Percentiles rank a stretch among this genome's conserved stretches.
Conservation (phyloP, 2,329 filamentous ascomycete species). For the Uncinocarpus reesii region DNA sequence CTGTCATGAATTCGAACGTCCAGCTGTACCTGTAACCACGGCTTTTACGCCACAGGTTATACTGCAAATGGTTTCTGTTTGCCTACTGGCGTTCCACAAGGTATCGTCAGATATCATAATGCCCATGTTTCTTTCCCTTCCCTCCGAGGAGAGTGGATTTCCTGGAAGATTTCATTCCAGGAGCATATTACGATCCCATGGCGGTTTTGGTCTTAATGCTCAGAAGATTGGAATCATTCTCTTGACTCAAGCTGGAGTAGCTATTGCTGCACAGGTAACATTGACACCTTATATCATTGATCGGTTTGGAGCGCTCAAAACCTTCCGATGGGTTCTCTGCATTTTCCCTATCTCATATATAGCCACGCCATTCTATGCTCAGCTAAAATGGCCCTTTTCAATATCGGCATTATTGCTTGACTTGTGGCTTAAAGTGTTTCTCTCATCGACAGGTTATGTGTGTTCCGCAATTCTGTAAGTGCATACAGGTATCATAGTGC, state of each 20-base stretch:
- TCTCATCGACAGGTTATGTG: slow-evolving; percentile 4
- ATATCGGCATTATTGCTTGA: background rate
- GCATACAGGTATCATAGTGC: background rate
- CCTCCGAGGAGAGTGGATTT: background rate
- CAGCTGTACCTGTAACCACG: no score
- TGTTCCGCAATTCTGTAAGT: slow-evolving; percentile 10
- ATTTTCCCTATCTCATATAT: slow-evolving; percentile 1
- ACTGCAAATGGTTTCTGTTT: slow-evolving; percentile 12
- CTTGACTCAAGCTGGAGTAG: slow-evolving; percentile 10
- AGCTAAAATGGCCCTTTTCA: background rate
- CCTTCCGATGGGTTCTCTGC: slow-evolving; percentile 1
- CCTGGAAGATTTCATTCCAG: background rate
- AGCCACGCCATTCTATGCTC: slow-evolving; percentile 1
- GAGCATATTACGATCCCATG: background rate
- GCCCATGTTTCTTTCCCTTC: slow-evolving; percentile 10
- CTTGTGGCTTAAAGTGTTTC: slow-evolving; percentile 2
- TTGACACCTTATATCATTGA: slow-evolving; percentile 6
- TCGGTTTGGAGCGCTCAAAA: slow-evolving; percentile 6
- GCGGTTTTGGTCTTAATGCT: slow-evolving; percentile 10
- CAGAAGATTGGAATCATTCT: slow-evolving; percentile 10
- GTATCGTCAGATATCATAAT: slow-evolving; percentile 11
- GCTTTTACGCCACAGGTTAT: slow-evolving; percentile 8
- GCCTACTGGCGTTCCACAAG: slow-evolving; percentile 12
- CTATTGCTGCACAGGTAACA: slow-evolving; percentile 6
- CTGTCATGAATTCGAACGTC: no score